Percentiles rank a stretch among this genome's conserved stretches.
Evolutionary conservation across 495 filamentous ascomycete genomes (phyloP).

Genomic region (Hypoxylon perforatum): DNA sequence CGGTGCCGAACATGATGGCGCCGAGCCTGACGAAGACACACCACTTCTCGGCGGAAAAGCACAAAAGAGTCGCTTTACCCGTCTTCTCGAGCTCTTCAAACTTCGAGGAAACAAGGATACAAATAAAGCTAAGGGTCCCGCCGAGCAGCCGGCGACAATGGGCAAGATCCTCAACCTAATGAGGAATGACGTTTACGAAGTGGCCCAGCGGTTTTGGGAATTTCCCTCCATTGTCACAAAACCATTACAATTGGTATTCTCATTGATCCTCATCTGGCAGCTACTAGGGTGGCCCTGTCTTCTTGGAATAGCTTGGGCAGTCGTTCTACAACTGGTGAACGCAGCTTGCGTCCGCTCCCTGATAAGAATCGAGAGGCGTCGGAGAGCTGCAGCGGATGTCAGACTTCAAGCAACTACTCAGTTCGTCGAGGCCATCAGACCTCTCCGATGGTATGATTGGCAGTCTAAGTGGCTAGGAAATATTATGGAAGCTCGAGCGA

Average conservation of each 20-base stretch:
- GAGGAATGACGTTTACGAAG: slow-evolving; percentile 81
- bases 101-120: slow-evolving; percentile 15
- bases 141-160: slow-evolving; percentile 73
- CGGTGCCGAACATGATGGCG: slow-evolving; percentile 38
- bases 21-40: slow-evolving; percentile 37
- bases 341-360: slow-evolving; percentile 68
- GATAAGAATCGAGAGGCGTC: slow-evolving; percentile 70
- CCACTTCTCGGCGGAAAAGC: slow-evolving; percentile 32
- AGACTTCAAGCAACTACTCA: slow-evolving; percentile 80
- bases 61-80: slow-evolving; percentile 27
- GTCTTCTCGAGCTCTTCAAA: slow-evolving; percentile 33
- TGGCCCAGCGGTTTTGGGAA: slow-evolving; percentile 86
- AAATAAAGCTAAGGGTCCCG: slow-evolving; percentile 9
- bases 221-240: slow-evolving; percentile 72
- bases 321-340: slow-evolving; percentile 73
- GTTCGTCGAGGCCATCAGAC: slow-evolving; percentile 85
- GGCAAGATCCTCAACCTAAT: slow-evolving; percentile 88
- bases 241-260: slow-evolving; percentile 75
- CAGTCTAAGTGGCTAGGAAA: slow-evolving; percentile 79
- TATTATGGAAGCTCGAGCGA: slow-evolving; percentile 75
- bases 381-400: slow-evolving; percentile 73
- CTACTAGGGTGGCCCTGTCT: slow-evolving; percentile 84
- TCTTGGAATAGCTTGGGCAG: slow-evolving; percentile 71
- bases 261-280: slow-evolving; percentile 74
- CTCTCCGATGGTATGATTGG: slow-evolving; percentile 89